Conservation (phyloP, 2,329 filamentous ascomycete genomes). For the Chaetomium olivaceum region DNA sequence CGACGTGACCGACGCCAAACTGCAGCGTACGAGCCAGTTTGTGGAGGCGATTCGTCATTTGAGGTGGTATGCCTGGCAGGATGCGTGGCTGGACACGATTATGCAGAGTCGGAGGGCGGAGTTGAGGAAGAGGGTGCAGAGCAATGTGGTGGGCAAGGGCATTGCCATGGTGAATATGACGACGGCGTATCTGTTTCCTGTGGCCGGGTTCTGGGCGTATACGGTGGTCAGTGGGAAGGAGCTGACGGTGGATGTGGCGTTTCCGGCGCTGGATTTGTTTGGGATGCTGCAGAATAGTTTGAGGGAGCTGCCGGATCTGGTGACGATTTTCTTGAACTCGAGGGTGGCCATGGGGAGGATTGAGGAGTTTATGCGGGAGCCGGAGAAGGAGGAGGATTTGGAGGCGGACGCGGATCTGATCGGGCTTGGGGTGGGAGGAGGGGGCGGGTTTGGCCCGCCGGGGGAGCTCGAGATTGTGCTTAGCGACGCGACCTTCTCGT, state of each 20-base stretch:
- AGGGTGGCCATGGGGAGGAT: constrained; percentile 80
- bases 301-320: constrained; percentile 71
- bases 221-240: constrained; percentile 68
- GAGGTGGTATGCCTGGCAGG: constrained; percentile 81
- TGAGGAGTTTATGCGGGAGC: constrained; percentile 83
- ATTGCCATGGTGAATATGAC: constrained; percentile 71
- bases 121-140: constrained; percentile 63
- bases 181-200: constrained; percentile 73
- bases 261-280: constrained; percentile 83
- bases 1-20: constrained; percentile 70
- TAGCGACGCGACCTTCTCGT: constrained; percentile 70
- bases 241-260: constrained; percentile 78
- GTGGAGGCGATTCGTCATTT: constrained; percentile 82
- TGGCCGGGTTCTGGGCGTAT: constrained; percentile 79
- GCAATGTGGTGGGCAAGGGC: constrained; percentile 60
- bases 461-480: constrained; percentile 52
- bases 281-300: constrained; percentile 71
- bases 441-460: constrained; percentile 2
- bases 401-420: constrained; percentile 41
- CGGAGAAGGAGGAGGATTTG: constrained; percentile 65
- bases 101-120: constrained; percentile 68
- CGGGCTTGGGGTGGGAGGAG: constrained; percentile 3
- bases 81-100: constrained; percentile 69
- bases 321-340: constrained; percentile 77
- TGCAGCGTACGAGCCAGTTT: constrained; percentile 81